phyloP scores from a whole-genome alignment of 345 rosid genomes.

The Salix purpurea region DNA sequence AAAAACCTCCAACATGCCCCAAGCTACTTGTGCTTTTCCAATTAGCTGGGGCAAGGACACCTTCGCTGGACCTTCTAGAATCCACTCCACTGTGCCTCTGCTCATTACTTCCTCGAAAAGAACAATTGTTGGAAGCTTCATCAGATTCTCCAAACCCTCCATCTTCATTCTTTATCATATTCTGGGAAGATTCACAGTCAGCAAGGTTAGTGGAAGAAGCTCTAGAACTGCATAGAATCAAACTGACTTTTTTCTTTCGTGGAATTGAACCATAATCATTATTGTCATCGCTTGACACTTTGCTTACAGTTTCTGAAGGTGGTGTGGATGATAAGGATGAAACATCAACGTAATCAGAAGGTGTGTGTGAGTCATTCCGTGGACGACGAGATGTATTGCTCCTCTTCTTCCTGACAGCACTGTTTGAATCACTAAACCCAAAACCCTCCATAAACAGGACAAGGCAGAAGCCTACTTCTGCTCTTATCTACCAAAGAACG shows the following conservation, averaged over 20 bases:
- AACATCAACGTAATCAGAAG: slow-evolving; percentile 47
- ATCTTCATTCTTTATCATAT: slow-evolving; percentile 40
- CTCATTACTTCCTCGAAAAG: slow-evolving; percentile 41
- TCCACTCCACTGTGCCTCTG: slow-evolving; percentile 31
- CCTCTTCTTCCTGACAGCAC: slow-evolving; percentile 63
- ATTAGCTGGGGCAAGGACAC: slow-evolving; percentile 31
- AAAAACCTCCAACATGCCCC: slow-evolving; percentile 6
- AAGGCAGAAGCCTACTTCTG: neutral
- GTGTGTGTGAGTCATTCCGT: slow-evolving; percentile 50
- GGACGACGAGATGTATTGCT: slow-evolving; percentile 61
- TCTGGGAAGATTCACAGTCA: slow-evolving; percentile 35
- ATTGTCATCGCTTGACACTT: slow-evolving; percentile 3
- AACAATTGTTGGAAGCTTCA: slow-evolving; percentile 61
- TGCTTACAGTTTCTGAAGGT: slow-evolving; percentile 53
- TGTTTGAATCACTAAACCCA: slow-evolving; percentile 50
- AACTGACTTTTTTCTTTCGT: slow-evolving; percentile 9
- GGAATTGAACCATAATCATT: slow-evolving; percentile 5
- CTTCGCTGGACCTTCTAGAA: slow-evolving; percentile 32
- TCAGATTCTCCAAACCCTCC: slow-evolving; percentile 57
- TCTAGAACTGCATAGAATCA: slow-evolving; percentile 13
- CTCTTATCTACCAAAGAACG: neutral
- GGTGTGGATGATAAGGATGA: slow-evolving; percentile 69
- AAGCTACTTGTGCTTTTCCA: slow-evolving; percentile 20
- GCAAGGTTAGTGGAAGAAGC: slow-evolving; percentile 17
- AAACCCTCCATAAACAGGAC: slow-evolving; percentile 47